Evolutionary conservation across 108 stramenopile genomes (phyloP), one percentile per base, ranked within the genome.

Genomic region (Hondaea fermentalgiana): DNA sequence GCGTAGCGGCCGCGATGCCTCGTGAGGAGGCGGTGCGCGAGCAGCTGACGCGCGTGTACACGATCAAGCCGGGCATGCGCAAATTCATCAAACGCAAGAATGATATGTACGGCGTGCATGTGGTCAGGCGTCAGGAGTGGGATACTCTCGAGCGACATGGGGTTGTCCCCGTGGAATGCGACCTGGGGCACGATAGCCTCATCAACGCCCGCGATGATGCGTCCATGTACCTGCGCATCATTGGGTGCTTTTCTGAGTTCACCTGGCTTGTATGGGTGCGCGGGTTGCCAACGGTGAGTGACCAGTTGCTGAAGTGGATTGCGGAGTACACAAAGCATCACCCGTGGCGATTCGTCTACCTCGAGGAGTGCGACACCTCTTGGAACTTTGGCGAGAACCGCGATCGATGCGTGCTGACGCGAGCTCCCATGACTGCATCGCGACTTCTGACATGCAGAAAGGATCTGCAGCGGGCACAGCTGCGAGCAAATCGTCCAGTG

Each of bases 371-470:
- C 8, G 72, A 83, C 72, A 83, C 72, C 16, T 83, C 72, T 10
- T 83, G 72, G 72, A 83, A 83, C 72, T 83, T 83, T 83, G 72
- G 72, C 49, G 72, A 83, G 51, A 83, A 83, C 45, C 72, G 72
- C 28, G 72, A 83, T n/a, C 72, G 72, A 5, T 83, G 72, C 72
- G 72, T 83, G 16, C 72, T 83, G 16, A 83, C 72, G 21, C 6
- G 72, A 53, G 72, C 72, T 83, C 72, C 72, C 10, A 83, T 51
- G 51, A 25, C 16, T 23, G 72, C 21, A 21, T 83, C 72, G 72
- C 72, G 72, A n/a, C 72, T 83, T 83, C n/a, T 83, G 4, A 83
- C 72, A 53, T 51, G 72, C 72, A 83, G n/a, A 3, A 83, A 83
- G 51, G 72, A 83, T n/a, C 72, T 83, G 6, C 72, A 83, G 72